These are phyloP conservation scores for Senna siamea DNA, from an alignment of 306 rosid genomes.

Conservation along the genomic window DNA sequence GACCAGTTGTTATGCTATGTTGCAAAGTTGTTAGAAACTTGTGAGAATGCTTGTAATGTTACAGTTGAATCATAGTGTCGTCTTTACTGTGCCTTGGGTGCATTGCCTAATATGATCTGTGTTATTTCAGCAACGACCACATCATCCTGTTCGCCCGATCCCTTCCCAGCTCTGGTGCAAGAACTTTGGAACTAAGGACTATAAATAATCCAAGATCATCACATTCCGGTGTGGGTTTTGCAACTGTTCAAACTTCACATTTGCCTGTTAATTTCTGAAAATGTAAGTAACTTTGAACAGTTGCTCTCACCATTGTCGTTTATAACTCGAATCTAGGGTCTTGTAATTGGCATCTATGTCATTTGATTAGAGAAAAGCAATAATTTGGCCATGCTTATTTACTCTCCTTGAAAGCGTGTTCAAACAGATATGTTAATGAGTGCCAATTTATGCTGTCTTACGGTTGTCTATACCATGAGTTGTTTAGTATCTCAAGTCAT, in stretches of 20 bases:
- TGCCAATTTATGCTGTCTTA: neutral
- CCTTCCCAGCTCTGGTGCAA: constrained; percentile 99
- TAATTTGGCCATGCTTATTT: constrained; percentile 47
- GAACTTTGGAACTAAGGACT: constrained; percentile 89
- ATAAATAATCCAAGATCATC: constrained; percentile 42
- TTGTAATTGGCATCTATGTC: constrained; percentile 44
- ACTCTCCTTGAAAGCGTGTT: constrained; percentile 30
- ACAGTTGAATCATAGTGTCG: neutral
- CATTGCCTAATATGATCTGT: constrained; percentile 39
- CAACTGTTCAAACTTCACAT: constrained; percentile 27
- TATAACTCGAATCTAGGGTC: constrained; percentile 35
- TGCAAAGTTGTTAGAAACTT: neutral
- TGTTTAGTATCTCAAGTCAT: too few species aligned
- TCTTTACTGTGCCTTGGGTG: constrained; percentile 4
- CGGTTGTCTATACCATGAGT: too few species aligned
- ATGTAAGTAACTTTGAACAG: constrained; percentile 44
- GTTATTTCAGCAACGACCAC: constrained; percentile 94
- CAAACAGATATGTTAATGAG: constrained; percentile 29
- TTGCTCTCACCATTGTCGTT: constrained; percentile 39
- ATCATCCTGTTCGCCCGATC: constrained; percentile 93
- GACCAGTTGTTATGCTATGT: neutral
- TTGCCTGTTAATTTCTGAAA: constrained; percentile 44
- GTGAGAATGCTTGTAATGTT: neutral
- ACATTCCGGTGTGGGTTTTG: constrained; percentile 21
- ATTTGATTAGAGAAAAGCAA: constrained; percentile 43